Evolutionary conservation across 306 rosid genomes (phyloP), one percentile per base, ranked within the genome.

Genomic region (Medicago arabica): DNA sequence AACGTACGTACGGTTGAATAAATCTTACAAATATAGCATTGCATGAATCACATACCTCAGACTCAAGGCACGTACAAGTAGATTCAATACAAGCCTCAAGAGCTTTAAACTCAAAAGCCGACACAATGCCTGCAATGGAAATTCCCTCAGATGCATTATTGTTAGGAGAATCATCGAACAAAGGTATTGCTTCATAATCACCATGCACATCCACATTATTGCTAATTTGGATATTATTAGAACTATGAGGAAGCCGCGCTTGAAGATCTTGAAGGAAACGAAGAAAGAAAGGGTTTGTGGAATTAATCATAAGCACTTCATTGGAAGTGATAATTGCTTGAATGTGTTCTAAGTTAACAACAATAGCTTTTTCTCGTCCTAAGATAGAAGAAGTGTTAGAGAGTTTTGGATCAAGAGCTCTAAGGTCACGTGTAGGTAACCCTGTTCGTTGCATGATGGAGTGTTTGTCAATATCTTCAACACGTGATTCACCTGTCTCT

Each of bases 361-460:
- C 91, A 19, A 93, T 86, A 9, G 98, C 93, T 61, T 72, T 76
- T 63, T 91, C 97, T 8, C 98, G 82, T 3, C 96, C 97, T 2
- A 93, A 67, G 14, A 93, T 84, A 1, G 96, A 87, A 2, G 96
- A 93, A 0, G 97, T 90, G 65, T 91, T 85, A 9, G 97, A 89
- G 8, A 93, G 71, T 16, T 81, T 12, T 15, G 97, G 98, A 78
- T 93, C 97, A 0, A 93, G 80, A 7, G 77, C 80, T 46, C 97
- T 90, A 7, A 91, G 96, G 49, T 93, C 96, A 4, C 97, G 92
- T 0, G 96, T 93, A 4, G 96, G 91, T 2, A 93, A 69, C 1
- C 98, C 96, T 0, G 96, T 91, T 9, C 93, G 92, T 8, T 83
- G 78, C 97, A 89, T 93, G 64, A 91, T 84, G 12, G 77, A 80